Evolutionary conservation across 495 filamentous ascomycete species (phyloP), one percentile per base, ranked within the genome.

Genomic region (Letharia lupina): DNA sequence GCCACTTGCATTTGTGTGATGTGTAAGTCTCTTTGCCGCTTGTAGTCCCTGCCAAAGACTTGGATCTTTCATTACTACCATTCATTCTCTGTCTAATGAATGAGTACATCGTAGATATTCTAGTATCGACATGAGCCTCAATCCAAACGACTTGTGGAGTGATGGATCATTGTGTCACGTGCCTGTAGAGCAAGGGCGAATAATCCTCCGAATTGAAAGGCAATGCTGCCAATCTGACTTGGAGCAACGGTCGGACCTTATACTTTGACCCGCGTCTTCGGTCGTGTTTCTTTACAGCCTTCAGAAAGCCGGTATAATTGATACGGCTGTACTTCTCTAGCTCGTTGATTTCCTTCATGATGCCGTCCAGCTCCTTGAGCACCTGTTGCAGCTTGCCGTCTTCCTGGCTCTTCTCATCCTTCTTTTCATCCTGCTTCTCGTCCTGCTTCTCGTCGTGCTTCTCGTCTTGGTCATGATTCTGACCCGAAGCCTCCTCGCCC

Each of bases 211-310:
- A 92, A 77, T 98, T 96, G 80, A 98, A 95, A 20, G 93, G 91
- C 65, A 91, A 80, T 59, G 91, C 86, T 42, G 91, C 85, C 74
- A 98, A 75, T 67, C 90, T 89, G 65, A 97, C 88, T 73, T 96
- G 89, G 72, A 97, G 82, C 77, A 98, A 83, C 31, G 94, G 91
- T 65, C 90, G 86, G 62, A 98, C 90, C 71, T 88, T 91, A 77
- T 96, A 97, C 13, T 77, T 82, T 72, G 76, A 84, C 61, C 88
- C 92, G 59, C 91, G 86, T 75, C 90, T 93, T 59, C 94, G 87
- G 73, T 98, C 94, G 77, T 98, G 94, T 75, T 98, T 98, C 84
- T 98, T 98, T 35, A 89, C 91, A 37, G 96, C 95, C 79, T 98
- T 98, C 69, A 97, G 82, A 74, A 98, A 96, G 41, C 92, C 95